phyloP scores from a whole-genome alignment of 495 filamentous ascomycete species.

The Daldinia grandis region DNA sequence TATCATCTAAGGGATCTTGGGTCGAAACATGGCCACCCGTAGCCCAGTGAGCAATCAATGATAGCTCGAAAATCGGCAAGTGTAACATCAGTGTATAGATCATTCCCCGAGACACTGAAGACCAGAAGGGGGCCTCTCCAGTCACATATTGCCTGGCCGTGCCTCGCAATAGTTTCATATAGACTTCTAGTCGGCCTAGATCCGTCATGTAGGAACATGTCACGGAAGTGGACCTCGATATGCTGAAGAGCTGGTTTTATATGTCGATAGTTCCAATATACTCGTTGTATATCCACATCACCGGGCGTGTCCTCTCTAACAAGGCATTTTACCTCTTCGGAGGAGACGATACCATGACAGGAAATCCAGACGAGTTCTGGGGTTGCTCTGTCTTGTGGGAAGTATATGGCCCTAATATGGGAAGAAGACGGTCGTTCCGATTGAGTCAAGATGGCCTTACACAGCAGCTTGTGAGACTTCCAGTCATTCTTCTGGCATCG shows the following conservation, averaged over 20 bases:
- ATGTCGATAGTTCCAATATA: too few relatives aligned
- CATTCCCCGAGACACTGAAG: too few relatives aligned
- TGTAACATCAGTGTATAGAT: background rate
- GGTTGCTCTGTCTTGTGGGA: slow-evolving; percentile 4
- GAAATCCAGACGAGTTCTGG: slow-evolving; percentile 13
- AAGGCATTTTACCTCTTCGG: too few relatives aligned
- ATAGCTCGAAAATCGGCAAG: background rate
- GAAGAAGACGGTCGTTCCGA: slow-evolving; percentile 5
- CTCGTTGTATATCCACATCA: too few relatives aligned
- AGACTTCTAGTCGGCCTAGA: background rate
- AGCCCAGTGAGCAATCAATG: background rate
- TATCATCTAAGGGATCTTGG: too few relatives aligned
- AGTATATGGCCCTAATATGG: slow-evolving; percentile 16
- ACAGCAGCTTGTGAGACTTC: slow-evolving; percentile 13
- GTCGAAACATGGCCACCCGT: too few relatives aligned
- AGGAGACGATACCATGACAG: too few relatives aligned
- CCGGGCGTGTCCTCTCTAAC: too few relatives aligned
- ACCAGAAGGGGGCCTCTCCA: background rate
- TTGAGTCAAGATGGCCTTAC: background rate
- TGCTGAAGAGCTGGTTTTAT: too few relatives aligned
- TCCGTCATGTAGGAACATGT: background rate
- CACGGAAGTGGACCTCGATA: too few relatives aligned
- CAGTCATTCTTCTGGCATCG: slow-evolving; percentile 18
- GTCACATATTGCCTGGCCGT: background rate
- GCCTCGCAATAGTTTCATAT: background rate